phyloP scores from a whole-genome alignment of 495 filamentous ascomycete genomes.

The Xylaria castorea region DNA sequence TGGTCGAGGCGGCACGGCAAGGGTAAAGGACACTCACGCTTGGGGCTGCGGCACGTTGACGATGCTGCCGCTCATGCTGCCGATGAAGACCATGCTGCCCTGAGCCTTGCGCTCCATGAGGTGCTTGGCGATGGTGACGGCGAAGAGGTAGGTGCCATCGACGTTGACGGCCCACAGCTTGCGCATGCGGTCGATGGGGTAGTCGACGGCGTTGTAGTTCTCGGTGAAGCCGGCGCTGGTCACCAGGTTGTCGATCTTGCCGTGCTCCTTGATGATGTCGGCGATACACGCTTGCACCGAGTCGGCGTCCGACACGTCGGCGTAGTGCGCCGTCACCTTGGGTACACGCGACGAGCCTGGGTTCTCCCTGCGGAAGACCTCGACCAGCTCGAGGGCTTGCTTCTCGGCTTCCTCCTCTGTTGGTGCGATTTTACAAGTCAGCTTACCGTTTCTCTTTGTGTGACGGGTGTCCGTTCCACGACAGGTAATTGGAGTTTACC shows the following conservation, averaged over 20 bases:
- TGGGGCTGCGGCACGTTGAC: conserved; percentile 96
- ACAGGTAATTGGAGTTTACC: background rate
- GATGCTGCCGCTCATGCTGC: conserved; percentile 89
- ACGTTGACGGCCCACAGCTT: conserved; percentile 96
- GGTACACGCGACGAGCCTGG: conserved; percentile 70
- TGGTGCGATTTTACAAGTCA: background rate
- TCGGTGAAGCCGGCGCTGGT: conserved; percentile 96
- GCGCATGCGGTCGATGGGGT: conserved; percentile 85
- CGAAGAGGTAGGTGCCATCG: conserved; percentile 91
- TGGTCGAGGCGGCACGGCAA: background rate
- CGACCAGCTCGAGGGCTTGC: conserved; percentile 73
- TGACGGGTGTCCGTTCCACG: background rate
- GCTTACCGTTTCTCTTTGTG: background rate
- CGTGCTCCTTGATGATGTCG: conserved; percentile 72
- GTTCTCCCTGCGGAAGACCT: conserved; percentile 77
- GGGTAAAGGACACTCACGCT: conserved; percentile 51
- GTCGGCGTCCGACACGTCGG: conserved; percentile 79
- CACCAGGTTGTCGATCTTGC: conserved; percentile 87
- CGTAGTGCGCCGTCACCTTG: conserved; percentile 86
- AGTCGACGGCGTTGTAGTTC: conserved; percentile 89
- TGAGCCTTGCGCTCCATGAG: conserved; percentile 79
- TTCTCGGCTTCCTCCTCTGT: conserved; percentile 83
- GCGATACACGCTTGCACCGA: conserved; percentile 75
- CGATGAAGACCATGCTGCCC: conserved; percentile 93
- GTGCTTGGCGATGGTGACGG: conserved; percentile 83